Evolutionary conservation across 306 rosid genomes (phyloP), one percentile per base, ranked within the genome.

Genomic region (Lathyrus sativus): DNA sequence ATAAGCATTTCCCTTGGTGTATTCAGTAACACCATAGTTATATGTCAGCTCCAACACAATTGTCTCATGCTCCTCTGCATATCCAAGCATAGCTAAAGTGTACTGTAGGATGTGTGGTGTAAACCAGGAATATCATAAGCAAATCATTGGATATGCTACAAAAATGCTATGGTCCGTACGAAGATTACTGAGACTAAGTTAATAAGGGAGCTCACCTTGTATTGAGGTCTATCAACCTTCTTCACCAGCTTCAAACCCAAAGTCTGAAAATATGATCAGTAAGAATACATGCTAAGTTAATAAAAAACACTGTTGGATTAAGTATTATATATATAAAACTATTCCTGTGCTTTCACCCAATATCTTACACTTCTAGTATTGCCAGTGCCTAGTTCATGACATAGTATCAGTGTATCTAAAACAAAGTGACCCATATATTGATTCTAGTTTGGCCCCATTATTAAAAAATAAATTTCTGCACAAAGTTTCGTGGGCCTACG

Each of bases 1-100:
- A 85, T 93, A 93, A 59, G 96, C 99, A 80, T 82, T 88, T 75
- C 97, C 99, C 80, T 93, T 90, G 44, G 97, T 79, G 65, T 90
- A 90, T 67, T 90, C 95, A 11, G 91, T 88, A 79, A 87, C 97
- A 67, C 89, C 97, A 80, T 93, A 88, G 80, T 95, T 95, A 71
- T 90, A 95, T 29, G 99, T 88, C 87, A 93, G 82, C 87, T 93
- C 99, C 76, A 93, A 85, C 62, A 88, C 95, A 29, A 79, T 84
- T 31, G 97, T 90, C 89, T 88, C 81, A 24, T 83, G 76, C 77
- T 95, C 99, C 69, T 88, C 97, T 11, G 84, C 95, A 74, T 90
- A 90, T 31, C 96, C 99, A 80, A 95, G 64, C 85, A 95, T 82
- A 61, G 95, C 99, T 65, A 90, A 0, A 31, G 85, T 49, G 81